Percentiles rank a stretch among this genome's conserved stretches.
Evolutionary conservation across 2,329 filamentous ascomycete genomes (phyloP).

Genomic region (Pseudocercospora pini-densiflorae): DNA sequence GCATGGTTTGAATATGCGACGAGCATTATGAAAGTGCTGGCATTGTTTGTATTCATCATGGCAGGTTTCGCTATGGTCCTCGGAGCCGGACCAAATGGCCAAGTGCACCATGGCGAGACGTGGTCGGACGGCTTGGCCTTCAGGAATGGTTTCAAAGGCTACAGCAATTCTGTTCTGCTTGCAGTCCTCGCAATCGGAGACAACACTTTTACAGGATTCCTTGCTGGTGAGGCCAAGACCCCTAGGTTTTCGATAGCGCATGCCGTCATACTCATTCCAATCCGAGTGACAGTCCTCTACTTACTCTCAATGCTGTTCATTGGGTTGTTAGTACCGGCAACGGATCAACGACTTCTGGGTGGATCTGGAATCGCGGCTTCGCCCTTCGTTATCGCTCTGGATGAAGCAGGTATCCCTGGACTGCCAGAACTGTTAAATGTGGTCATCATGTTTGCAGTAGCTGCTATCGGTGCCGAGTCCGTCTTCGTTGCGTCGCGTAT

Average conservation of each 20-base stretch:
- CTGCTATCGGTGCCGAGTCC: conserved; percentile 62
- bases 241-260: conserved; percentile 48
- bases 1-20: conserved; percentile 40
- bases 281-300: conserved; percentile 47
- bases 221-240: conserved; percentile 47
- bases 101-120: conserved; percentile 55
- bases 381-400: conserved; percentile 69
- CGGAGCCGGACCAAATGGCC: conserved; percentile 61
- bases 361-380: conserved; percentile 45
- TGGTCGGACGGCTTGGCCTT: conserved; percentile 37
- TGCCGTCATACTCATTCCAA: conserved; percentile 47
- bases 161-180: conserved; percentile 56
- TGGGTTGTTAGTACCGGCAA: conserved; percentile 28
- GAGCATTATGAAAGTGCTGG: conserved; percentile 35
- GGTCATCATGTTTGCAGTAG: conserved; percentile 63
- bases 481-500: conserved; percentile 62
- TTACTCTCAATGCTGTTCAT: conserved; percentile 39
- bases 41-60: conserved; percentile 41
- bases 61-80: conserved; percentile 63
- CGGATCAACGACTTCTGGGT: conserved; percentile 30
- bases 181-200: conserved; percentile 18
- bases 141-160: conserved; percentile 63
- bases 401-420: conserved; percentile 61
- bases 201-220: conserved; percentile 53
- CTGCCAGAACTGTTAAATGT: conserved; percentile 68